Conservation (phyloP, 306 rosid genomes). For the Castanea sativa region DNA sequence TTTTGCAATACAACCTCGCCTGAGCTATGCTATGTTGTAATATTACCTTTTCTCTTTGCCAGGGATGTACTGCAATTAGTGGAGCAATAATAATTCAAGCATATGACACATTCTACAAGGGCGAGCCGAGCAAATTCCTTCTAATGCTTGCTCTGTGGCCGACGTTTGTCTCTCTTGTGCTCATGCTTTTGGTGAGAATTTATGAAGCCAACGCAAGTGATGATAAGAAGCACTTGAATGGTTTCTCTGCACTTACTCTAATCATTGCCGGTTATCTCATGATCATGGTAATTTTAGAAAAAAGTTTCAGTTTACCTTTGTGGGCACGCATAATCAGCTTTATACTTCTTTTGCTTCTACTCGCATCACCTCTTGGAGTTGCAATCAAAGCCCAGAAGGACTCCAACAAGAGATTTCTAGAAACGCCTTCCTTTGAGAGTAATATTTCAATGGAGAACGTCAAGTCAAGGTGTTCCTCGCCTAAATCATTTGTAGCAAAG, state of each 20-base stretch:
- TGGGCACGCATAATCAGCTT: conserved; percentile 42
- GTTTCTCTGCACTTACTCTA: conserved; percentile 55
- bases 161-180: conserved; percentile 37
- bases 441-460: conserved; percentile 13
- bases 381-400: conserved; percentile 64
- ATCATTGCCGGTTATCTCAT: conserved; percentile 64
- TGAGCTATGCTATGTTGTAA: too few species aligned
- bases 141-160: conserved; percentile 73
- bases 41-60: too few species aligned
- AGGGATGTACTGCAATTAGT: conserved; percentile 34
- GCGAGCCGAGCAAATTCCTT: conserved; percentile 59
- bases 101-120: conserved; percentile 50
- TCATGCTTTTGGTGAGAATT: conserved; percentile 65
- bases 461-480: conserved; percentile 14
- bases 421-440: conserved; percentile 13
- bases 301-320: conserved; percentile 36
- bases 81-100: conserved; percentile 79
- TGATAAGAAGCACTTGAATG: conserved; percentile 65
- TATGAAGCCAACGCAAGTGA: conserved; percentile 32
- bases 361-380: conserved; percentile 63
- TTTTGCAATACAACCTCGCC: too few species aligned
- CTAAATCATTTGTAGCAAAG: conserved; percentile 3
- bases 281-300: conserved; percentile 53
- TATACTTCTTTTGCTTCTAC: conserved; percentile 47
- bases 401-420: not conserved